Percentiles rank a stretch among this genome's conserved stretches.
Evolutionary conservation across 1,139 yeast genomes (phyloP).

Genomic region (Debaryomyces robertsiae): DNA sequence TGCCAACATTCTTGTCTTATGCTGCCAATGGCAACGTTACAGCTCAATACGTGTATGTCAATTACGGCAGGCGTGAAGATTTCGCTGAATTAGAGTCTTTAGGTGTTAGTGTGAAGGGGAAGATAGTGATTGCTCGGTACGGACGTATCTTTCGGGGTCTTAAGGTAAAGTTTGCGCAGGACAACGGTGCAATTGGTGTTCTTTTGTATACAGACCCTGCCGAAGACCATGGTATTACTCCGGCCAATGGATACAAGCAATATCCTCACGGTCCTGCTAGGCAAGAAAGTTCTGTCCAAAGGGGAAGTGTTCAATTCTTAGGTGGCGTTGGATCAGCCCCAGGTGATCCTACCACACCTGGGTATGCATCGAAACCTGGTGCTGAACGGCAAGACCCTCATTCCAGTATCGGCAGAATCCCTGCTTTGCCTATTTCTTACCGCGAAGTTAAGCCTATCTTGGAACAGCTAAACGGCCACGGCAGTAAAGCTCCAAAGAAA

Average conservation of each 20-base stretch:
- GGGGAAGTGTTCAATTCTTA: conserved; percentile 82
- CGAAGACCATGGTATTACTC: conserved; percentile 45
- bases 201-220: conserved; percentile 49
- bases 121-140: conserved; percentile 45
- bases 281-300: conserved; percentile 61
- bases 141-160: conserved; percentile 48
- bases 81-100: conserved; percentile 33
- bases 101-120: conserved; percentile 43
- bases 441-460: conserved; percentile 51
- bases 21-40: conserved; percentile 54
- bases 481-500: conserved; percentile 28
- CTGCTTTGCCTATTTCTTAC: conserved; percentile 49
- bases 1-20: conserved; percentile 50
- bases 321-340: conserved; percentile 62
- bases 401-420: conserved; percentile 46
- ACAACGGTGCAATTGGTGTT: conserved; percentile 48
- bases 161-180: conserved; percentile 52
- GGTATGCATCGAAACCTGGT: conserved; percentile 67
- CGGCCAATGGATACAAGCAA: conserved; percentile 46
- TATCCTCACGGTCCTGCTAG: conserved; percentile 52
- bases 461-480: conserved; percentile 45
- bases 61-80: conserved; percentile 44
- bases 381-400: conserved; percentile 47
- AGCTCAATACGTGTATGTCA: conserved; percentile 45
- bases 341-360: conserved; percentile 92